Conservation (phyloP, 768 basidiomycete species). For the Kwoniella pini region DNA sequence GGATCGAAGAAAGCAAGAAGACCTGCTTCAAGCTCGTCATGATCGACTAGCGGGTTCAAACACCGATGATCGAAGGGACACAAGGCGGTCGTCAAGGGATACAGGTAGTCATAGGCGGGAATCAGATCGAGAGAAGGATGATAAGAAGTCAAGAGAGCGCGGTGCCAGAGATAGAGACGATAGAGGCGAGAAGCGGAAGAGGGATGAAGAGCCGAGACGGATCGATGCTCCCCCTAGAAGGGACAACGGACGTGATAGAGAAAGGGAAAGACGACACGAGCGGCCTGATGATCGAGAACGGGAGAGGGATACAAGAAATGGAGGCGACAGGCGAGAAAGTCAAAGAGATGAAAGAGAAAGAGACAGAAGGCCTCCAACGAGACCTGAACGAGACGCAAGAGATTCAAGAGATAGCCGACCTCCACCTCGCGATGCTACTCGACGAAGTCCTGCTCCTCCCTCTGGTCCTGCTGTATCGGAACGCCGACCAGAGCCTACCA, state of each 20-base stretch:
- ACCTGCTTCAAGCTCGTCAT: conserved; percentile 28
- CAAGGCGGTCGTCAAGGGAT: conserved; percentile 22
- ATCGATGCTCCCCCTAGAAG: conserved; percentile 22
- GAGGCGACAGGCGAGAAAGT: conserved; percentile 4
- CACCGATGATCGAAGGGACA: conserved; percentile 13
- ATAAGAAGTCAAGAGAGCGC: conserved; percentile 19
- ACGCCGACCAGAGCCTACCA: not conserved
- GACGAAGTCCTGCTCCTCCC: not conserved
- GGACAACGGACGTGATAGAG: conserved; percentile 20
- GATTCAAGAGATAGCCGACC: conserved; percentile 10
- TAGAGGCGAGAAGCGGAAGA: conserved; percentile 23
- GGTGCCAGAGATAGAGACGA: conserved; percentile 12
- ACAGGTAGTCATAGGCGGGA: conserved; percentile 10
- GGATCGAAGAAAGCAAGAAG: conserved; percentile 31
- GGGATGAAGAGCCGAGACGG: conserved; percentile 32
- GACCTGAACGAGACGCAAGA: conserved; percentile 24
- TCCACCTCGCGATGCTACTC: not conserved
- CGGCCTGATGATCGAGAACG: conserved; percentile 16
- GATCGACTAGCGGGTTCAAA: conserved; percentile 18
- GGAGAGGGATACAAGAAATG: conserved; percentile 11
- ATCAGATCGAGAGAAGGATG: conserved; percentile 20
- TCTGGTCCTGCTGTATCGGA: not conserved
- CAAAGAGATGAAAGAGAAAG: conserved; percentile 28
- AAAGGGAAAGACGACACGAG: conserved; percentile 19
- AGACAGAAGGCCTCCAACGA: not conserved